A percentile compares a stretch with the other conserved stretches of the same genome.
Evolutionary conservation across 768 basidiomycete species (phyloP).

Genomic region (Grammothele lineata): DNA sequence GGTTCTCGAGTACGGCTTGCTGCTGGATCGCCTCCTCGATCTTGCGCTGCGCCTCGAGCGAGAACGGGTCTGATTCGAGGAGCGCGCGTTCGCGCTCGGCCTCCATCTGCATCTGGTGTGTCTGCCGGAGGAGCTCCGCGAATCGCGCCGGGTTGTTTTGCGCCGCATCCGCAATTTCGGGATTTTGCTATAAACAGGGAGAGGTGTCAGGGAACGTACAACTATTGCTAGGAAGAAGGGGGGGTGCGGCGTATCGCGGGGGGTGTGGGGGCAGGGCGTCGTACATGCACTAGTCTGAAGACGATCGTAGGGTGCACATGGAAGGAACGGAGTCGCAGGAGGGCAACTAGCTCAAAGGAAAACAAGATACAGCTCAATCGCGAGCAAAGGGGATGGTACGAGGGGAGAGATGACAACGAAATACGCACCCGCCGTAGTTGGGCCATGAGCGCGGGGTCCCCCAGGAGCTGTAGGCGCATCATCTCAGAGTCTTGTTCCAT

Average conservation of each 20-base stretch:
- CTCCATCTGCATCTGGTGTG: slow-evolving; percentile 48
- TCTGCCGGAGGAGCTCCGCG: slow-evolving; percentile 63
- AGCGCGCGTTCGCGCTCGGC: slow-evolving; percentile 59
- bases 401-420: too few species aligned
- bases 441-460: slow-evolving; percentile 76
- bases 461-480: slow-evolving; percentile 85
- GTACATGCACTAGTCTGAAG: too few species aligned
- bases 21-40: slow-evolving; percentile 94
- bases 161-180: slow-evolving; percentile 76
- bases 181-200: slow-evolving; percentile 37
- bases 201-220: slow-evolving; percentile 39
- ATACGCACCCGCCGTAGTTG: slow-evolving; percentile 66
- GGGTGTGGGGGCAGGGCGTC: too few species aligned
- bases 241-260: too few species aligned
- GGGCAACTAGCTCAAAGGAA: too few species aligned
- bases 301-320: too few species aligned
- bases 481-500: slow-evolving; percentile 83
- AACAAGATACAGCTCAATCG: too few species aligned
- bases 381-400: too few species aligned
- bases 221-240: not conserved
- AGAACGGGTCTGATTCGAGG: slow-evolving; percentile 85
- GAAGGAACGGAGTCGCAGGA: too few species aligned
- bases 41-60: slow-evolving; percentile 85
- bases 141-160: slow-evolving; percentile 68
- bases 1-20: slow-evolving; percentile 86